Percentiles rank a stretch among this genome's conserved stretches.
phyloP scores from a whole-genome alignment of 495 filamentous ascomycete species.

The Penicillium verhagenii region DNA sequence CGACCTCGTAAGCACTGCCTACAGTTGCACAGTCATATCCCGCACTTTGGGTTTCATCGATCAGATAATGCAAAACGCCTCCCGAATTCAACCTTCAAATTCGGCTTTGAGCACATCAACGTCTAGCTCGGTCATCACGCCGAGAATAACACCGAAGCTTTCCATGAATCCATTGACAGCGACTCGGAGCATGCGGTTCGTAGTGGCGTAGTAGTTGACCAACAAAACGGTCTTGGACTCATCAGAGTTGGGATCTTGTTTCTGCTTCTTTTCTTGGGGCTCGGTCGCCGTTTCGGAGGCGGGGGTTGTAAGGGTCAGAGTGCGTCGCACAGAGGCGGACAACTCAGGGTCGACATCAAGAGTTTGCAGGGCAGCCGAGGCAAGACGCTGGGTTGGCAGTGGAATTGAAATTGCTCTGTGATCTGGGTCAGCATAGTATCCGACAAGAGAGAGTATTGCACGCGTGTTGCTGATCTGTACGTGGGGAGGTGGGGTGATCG shows the following conservation, averaged over 20 bases:
- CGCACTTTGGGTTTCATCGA: neutral
- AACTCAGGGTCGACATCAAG: slow-evolving; percentile 86
- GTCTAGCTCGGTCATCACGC: slow-evolving; percentile 86
- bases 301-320: slow-evolving; percentile 55
- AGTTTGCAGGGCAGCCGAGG: slow-evolving; percentile 69
- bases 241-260: slow-evolving; percentile 26
- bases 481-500: slow-evolving; percentile 2
- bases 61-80: neutral
- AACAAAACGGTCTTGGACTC: slow-evolving; percentile 58
- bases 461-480: neutral
- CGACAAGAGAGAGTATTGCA: neutral
- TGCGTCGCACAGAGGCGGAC: slow-evolving; percentile 74
- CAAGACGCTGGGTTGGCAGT: slow-evolving; percentile 78
- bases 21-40: neutral
- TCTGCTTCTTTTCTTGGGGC: slow-evolving; percentile 27
- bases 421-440: slow-evolving; percentile 1
- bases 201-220: slow-evolving; percentile 82
- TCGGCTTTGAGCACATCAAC: slow-evolving; percentile 65
- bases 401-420: slow-evolving; percentile 75
- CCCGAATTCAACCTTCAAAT: slow-evolving; percentile 24
- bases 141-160: slow-evolving; percentile 75
- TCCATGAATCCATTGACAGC: slow-evolving; percentile 99
- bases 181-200: slow-evolving; percentile 93
- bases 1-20: neutral
- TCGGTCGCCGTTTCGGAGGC: slow-evolving; percentile 16